phyloP scores from a whole-genome alignment of 2,329 filamentous ascomycete genomes.

The Hypomyces perniciosus region DNA sequence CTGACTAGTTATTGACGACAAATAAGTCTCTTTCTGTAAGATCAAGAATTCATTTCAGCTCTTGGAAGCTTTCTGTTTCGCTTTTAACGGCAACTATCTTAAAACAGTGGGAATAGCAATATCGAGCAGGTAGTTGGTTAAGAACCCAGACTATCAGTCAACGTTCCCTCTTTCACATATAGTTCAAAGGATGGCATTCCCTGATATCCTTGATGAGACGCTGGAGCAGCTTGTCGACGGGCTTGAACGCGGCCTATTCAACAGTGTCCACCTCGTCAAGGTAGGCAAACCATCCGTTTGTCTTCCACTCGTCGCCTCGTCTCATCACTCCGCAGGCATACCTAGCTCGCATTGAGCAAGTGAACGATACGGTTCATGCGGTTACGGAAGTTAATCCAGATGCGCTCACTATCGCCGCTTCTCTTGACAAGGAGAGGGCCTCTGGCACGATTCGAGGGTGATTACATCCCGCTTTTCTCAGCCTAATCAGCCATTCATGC shows the following conservation, averaged over 20 bases:
- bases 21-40: background rate
- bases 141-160: too few relatives aligned
- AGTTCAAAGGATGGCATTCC: conserved; percentile 22
- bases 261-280: conserved; percentile 30
- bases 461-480: background rate
- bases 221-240: conserved; percentile 28
- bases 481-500: background rate
- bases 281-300: conserved; percentile 1
- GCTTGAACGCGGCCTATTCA: conserved; percentile 27
- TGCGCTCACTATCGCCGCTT: conserved; percentile 26
- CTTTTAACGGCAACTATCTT: too few relatives aligned
- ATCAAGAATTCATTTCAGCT: background rate
- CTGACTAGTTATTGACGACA: background rate
- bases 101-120: too few relatives aligned
- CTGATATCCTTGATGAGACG: conserved; percentile 27
- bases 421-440: conserved; percentile 27
- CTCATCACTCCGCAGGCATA: conserved; percentile 19
- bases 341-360: conserved; percentile 20
- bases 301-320: background rate
- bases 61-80: too few relatives aligned
- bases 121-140: too few relatives aligned
- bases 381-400: conserved; percentile 32
- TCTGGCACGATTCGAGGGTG: conserved; percentile 21
- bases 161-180: too few relatives aligned
- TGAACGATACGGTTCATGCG: conserved; percentile 22